Conservation (phyloP, 2,329 filamentous ascomycete genomes). For the Talaromyces albobiverticillius region DNA sequence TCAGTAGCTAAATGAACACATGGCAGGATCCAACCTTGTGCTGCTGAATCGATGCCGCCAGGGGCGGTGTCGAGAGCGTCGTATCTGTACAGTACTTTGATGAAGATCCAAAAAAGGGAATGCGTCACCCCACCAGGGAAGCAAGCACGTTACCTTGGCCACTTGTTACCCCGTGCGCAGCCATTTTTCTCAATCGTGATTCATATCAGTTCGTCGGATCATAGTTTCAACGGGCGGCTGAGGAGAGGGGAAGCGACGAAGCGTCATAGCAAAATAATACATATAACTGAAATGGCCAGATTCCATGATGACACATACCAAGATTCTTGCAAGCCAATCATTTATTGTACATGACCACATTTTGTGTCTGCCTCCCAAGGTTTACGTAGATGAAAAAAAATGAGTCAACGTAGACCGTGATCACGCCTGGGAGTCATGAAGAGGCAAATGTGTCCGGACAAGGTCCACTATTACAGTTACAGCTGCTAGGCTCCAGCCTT, state of each 20-base stretch:
- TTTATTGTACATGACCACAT: background rate
- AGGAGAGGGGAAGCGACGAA: background rate
- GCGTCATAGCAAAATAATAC: background rate
- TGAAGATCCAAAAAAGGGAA: background rate
- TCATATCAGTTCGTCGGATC: background rate
- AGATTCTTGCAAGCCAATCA: background rate
- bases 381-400: too few species aligned
- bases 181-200: background rate
- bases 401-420: too few species aligned
- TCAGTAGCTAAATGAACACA: constrained; percentile 2
- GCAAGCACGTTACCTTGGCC: too few species aligned
- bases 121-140: constrained; percentile 10
- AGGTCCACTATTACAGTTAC: background rate
- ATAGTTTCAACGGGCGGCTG: background rate
- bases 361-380: too few species aligned
- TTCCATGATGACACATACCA: constrained; percentile 5
- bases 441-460: background rate
- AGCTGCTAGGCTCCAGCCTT: background rate
- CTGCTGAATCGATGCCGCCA: background rate
- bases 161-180: constrained; percentile 1
- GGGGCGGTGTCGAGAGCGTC: constrained; percentile 5
- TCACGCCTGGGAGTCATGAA: too few species aligned
- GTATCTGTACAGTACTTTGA: background rate
- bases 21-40: background rate
- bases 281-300: background rate